These are phyloP conservation scores for Tolypocladium cylindrosporum DNA, from an alignment of 2,329 filamentous ascomycete genomes.

Conservation along the genomic window DNA sequence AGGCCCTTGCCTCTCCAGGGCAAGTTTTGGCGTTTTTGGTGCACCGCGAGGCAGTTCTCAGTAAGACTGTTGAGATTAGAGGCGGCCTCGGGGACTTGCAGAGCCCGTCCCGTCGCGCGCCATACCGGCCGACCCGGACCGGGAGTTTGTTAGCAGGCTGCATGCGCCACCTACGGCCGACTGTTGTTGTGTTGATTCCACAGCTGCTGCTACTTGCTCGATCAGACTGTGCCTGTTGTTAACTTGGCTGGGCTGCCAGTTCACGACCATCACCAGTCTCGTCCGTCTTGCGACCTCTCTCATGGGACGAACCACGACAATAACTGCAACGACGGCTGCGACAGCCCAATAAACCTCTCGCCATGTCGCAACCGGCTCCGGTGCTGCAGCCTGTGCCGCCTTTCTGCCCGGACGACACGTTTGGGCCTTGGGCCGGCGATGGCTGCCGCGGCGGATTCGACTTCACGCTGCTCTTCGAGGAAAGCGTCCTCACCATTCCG, in stretches of 20 bases:
- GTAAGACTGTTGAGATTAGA: background rate
- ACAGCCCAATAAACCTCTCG: background rate
- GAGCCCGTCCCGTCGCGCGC: too few species aligned
- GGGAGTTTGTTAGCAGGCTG: background rate
- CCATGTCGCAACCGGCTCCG: background rate
- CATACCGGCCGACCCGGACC: background rate
- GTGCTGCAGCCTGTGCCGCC: background rate
- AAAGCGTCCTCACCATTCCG: background rate
- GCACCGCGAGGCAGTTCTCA: background rate
- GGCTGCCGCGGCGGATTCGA: background rate
- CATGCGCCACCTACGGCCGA: too few species aligned
- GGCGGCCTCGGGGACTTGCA: too few species aligned
- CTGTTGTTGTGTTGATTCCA: background rate
- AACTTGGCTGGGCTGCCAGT: background rate
- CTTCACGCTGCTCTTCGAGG: background rate
- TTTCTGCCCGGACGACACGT: background rate
- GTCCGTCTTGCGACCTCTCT: background rate
- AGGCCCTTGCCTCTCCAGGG: too few species aligned
- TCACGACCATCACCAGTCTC: background rate
- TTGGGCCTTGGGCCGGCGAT: background rate
- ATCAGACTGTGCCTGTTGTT: background rate
- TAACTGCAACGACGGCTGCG: background rate
- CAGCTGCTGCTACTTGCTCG: background rate
- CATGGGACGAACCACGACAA: background rate
- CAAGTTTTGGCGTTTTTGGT: background rate